Evolutionary conservation across 257 asterid genomes (phyloP).

Genomic region (Solanum appendiculatum): DNA sequence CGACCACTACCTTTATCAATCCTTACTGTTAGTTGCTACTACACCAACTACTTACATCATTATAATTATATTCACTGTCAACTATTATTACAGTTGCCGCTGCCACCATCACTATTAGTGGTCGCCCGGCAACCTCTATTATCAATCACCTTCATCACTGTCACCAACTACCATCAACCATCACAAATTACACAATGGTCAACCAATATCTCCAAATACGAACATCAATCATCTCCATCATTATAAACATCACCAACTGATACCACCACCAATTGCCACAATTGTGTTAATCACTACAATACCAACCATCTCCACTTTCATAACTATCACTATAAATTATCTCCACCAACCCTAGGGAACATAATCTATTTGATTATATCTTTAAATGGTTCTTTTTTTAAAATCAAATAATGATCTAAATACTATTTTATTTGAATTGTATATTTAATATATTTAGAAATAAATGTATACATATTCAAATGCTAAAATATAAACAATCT

Average conservation of each 20-base stretch:
- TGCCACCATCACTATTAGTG: background rate
- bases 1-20: background rate
- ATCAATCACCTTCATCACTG: background rate
- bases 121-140: background rate
- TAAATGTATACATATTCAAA: background rate
- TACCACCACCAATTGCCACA: background rate
- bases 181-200: background rate
- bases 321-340: background rate
- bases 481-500: too few relatives aligned
- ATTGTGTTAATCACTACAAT: background rate
- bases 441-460: background rate
- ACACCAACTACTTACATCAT: background rate
- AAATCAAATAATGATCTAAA: background rate
- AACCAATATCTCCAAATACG: background rate
- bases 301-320: background rate
- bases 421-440: background rate
- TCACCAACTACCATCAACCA: background rate
- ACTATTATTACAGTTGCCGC: background rate
- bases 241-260: background rate
- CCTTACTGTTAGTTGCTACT: background rate
- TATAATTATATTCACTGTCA: background rate
- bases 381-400: background rate
- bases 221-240: background rate
- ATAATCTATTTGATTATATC: background rate
- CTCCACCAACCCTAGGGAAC: background rate